Evolutionary conservation across 228 moss, liverwort and hornwort species (phyloP).

Genomic region (Sphagnum magellanicum): DNA sequence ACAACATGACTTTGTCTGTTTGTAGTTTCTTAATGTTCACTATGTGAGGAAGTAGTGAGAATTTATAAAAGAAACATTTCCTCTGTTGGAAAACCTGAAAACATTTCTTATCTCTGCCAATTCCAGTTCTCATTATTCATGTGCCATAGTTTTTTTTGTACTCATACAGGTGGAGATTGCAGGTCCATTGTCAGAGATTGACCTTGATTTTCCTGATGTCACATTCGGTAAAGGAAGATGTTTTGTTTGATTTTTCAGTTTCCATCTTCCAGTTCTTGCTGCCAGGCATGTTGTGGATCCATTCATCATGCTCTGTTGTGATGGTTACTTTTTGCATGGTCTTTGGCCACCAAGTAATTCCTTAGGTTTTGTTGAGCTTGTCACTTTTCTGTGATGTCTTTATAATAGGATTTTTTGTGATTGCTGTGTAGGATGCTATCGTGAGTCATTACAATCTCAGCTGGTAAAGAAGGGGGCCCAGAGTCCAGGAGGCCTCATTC

Average conservation of each 20-base stretch:
- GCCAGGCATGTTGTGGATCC: neutral
- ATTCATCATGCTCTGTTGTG: neutral
- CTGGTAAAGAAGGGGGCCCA: neutral
- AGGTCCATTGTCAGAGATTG: conserved; percentile 2
- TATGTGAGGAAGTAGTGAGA: neutral
- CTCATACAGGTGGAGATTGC: conserved; percentile 9
- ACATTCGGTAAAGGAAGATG: neutral
- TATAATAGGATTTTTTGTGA: neutral
- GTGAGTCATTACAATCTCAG: neutral
- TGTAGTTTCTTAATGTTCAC: neutral
- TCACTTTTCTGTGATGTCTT: neutral
- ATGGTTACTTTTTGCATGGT: neutral
- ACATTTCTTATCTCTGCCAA: neutral
- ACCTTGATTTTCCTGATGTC: conserved; percentile 5
- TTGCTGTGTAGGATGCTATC: conserved; percentile 1
- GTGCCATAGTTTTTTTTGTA: neutral
- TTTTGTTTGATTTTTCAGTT: too few species aligned
- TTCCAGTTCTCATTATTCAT: neutral
- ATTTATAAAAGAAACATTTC: neutral
- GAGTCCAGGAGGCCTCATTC: neutral
- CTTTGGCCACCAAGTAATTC: neutral
- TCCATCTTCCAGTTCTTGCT: neutral
- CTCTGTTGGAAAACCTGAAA: neutral
- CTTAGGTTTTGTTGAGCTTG: neutral
- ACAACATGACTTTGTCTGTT: neutral